Percentiles rank a stretch among this genome's conserved stretches.
Evolutionary conservation across 768 basidiomycete genomes (phyloP).

Genomic region (Boletus tylopilopsis): DNA sequence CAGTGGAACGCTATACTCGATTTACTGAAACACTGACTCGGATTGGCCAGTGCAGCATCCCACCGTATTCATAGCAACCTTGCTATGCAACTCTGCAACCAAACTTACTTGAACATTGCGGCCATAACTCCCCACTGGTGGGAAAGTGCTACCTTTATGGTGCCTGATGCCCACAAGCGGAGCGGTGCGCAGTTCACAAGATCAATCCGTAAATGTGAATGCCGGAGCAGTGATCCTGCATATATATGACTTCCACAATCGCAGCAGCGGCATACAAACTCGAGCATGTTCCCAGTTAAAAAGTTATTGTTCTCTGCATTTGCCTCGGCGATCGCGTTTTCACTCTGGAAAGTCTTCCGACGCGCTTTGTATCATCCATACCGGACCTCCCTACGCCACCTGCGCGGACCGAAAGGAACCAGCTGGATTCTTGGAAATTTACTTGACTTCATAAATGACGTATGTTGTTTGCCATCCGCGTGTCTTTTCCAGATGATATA

Average conservation of each 20-base stretch:
- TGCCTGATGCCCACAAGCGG: too few species aligned
- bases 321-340: conserved; percentile 24
- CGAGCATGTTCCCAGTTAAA: neutral
- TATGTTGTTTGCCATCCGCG: conserved; percentile 17
- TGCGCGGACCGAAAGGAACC: conserved; percentile 48
- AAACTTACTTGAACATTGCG: too few species aligned
- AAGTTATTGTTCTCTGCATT: conserved; percentile 1
- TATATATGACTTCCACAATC: neutral
- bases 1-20: too few species aligned
- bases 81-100: too few species aligned
- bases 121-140: too few species aligned
- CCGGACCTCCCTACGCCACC: conserved; percentile 41
- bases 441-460: conserved; percentile 40
- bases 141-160: too few species aligned
- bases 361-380: conserved; percentile 30
- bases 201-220: neutral
- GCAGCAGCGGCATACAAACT: neutral
- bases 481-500: neutral
- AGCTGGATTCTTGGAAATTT: conserved; percentile 49
- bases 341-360: conserved; percentile 28
- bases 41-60: too few species aligned
- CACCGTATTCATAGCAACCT: too few species aligned
- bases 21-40: too few species aligned
- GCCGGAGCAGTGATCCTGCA: too few species aligned
- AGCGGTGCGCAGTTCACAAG: too few species aligned